Conservation (phyloP, 495 filamentous ascomycete species). For the Cetradonia linearis region DNA sequence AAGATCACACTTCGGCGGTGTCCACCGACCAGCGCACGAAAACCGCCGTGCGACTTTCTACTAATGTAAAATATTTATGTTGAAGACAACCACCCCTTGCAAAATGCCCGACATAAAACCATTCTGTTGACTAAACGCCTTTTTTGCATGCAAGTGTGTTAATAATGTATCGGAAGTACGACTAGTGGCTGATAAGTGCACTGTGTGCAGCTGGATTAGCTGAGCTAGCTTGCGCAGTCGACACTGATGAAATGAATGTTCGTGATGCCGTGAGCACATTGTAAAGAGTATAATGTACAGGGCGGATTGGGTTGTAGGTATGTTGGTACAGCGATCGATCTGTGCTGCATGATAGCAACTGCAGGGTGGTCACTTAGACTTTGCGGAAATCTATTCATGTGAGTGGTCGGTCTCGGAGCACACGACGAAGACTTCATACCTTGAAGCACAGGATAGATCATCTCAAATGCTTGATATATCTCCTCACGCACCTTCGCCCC, state of each 20-base stretch:
- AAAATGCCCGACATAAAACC: constrained; percentile 8
- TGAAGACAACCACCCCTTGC: constrained; percentile 13
- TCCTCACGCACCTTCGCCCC: constrained; percentile 97
- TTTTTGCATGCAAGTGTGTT: constrained; percentile 16
- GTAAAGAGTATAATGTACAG: constrained; percentile 49
- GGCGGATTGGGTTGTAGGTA: constrained; percentile 31
- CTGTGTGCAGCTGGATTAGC: background rate
- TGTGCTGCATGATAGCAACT: constrained; percentile 8
- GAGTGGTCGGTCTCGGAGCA: constrained; percentile 21
- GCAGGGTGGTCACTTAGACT: constrained; percentile 33
- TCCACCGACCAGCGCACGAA: constrained; percentile 54
- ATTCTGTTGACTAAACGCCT: constrained; percentile 9
- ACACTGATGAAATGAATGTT: constrained; percentile 26
- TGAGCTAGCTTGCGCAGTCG: constrained; percentile 15
- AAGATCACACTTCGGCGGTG: constrained; percentile 39
- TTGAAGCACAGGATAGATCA: constrained; percentile 97
- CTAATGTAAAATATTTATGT: constrained; percentile 25
- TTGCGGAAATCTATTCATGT: constrained; percentile 54
- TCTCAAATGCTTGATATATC: constrained; percentile 96
- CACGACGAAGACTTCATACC: constrained; percentile 41
- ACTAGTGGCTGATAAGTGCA: background rate
- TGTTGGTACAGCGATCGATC: constrained; percentile 27
- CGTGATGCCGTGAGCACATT: constrained; percentile 42
- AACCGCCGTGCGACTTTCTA: constrained; percentile 46
- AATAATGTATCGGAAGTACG: constrained; percentile 15